A percentile compares a stretch with the other conserved stretches of the same genome.
These are phyloP conservation scores for Ophiocordyceps camponoti-leonardi DNA, from an alignment of 2,329 filamentous ascomycete genomes.

Conservation along the genomic window DNA sequence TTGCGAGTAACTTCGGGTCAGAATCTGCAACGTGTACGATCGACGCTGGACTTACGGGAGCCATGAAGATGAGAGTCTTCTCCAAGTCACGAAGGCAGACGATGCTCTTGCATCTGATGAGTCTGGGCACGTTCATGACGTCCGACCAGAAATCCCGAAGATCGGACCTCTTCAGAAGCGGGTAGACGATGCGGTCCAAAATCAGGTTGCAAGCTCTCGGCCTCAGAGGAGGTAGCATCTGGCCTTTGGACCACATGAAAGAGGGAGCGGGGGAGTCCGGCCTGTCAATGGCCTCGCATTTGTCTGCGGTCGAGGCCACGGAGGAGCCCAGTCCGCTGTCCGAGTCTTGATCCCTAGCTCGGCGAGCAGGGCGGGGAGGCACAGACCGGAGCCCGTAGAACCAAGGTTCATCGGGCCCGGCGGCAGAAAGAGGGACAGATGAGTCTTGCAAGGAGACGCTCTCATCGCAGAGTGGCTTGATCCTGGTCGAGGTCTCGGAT, in stretches of 20 bases:
- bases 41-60: constrained; percentile 68
- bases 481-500: constrained; percentile 11
- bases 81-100: constrained; percentile 85
- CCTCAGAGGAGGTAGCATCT: constrained; percentile 42
- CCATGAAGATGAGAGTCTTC: constrained; percentile 79
- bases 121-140: constrained; percentile 59
- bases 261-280: constrained; percentile 24
- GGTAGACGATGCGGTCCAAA: constrained; percentile 59
- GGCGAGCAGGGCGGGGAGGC: constrained; percentile 36
- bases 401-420: constrained; percentile 26
- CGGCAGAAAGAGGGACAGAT: constrained; percentile 38
- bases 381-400: constrained; percentile 13
- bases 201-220: constrained; percentile 59
- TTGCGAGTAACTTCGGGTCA: constrained; percentile 52
- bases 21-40: constrained; percentile 35
- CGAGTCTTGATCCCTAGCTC: constrained; percentile 51
- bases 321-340: constrained; percentile 85
- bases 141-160: constrained; percentile 71
- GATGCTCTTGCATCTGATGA: constrained; percentile 72
- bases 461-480: constrained; percentile 29
- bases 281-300: constrained; percentile 25
- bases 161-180: constrained; percentile 54
- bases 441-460: constrained; percentile 42
- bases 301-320: constrained; percentile 43
- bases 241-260: constrained; percentile 38